Evolutionary conservation across 805 yeast genomes (phyloP), one percentile per base, ranked within the genome.

Genomic region (Kuraishia piskuri): DNA sequence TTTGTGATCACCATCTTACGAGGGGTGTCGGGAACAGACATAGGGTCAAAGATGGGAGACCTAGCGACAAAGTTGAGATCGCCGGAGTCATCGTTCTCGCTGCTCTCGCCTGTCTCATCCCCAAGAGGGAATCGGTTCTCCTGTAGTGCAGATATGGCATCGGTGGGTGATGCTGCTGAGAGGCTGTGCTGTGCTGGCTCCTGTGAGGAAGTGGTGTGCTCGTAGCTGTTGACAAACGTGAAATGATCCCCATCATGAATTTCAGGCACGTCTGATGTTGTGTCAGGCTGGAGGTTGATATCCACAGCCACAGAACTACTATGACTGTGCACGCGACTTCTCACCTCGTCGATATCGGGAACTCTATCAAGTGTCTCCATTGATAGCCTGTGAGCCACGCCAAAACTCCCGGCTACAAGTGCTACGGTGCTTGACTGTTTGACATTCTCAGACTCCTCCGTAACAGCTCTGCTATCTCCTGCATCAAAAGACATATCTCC

Each of bases 61-160:
- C 65, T 62, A 1, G 71, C 73, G 6, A 63, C 64, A 53, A 71
- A 71, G 48, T 65, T 66, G 21, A 71, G 52, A 5, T 58, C 63
- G 2, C 61, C 70, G 49, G 61, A 60, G 1, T 55, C 64, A 17
- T 57, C 63, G 19, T 58, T 60, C 9, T 54, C 58, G 17, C 58
- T 57, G 4, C 56, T 57, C 19, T 57, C 60, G 46, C 50, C 36
- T 45, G 46, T 19, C 8, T 48, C 50, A 8, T 17, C 21, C 22
- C 22, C 40, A 26, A 26, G 40, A 12, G 50, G 50, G 8, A 21
- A 48, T n/a, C 37, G 8, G 21, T n/a, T 12, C 7, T 31, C 40
- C 40, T 48, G 24, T 12, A 17, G 26, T 6, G 49, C 49, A 46
- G 26, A 22, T 22, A 17, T 21, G n/a, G 49, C 49, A 8, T 6